Percentiles rank a stretch among this genome's conserved stretches.
phyloP scores from a whole-genome alignment of 176 grass and related monocot species.

The Panicum miliaceum region DNA sequence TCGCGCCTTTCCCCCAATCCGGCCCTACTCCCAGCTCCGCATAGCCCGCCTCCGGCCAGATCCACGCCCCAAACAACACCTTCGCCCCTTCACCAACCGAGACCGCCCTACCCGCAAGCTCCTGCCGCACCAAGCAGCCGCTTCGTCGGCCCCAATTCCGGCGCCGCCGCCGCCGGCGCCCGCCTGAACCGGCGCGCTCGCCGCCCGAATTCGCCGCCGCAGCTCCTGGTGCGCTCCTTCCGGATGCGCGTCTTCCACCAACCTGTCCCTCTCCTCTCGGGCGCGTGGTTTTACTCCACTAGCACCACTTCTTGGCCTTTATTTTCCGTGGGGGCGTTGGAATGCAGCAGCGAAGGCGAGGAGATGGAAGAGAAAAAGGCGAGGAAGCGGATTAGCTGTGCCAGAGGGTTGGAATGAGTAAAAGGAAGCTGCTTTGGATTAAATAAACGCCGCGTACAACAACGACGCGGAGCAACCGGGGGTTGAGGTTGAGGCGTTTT shows the following conservation, averaged over 20 bases:
- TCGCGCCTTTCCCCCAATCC: slow-evolving; percentile 45
- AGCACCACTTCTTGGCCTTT: slow-evolving; percentile 8
- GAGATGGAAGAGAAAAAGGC: not conserved
- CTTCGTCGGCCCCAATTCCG: slow-evolving; percentile 9
- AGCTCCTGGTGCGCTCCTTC: slow-evolving; percentile 37
- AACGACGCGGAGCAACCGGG: slow-evolving; percentile 8
- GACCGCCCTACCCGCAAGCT: slow-evolving; percentile 18
- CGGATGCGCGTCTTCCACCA: slow-evolving; percentile 31
- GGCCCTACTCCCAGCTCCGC: slow-evolving; percentile 26
- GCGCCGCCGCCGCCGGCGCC: not conserved
- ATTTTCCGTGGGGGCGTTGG: slow-evolving; percentile 32
- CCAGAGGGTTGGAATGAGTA: slow-evolving; percentile 45
- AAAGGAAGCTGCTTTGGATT: slow-evolving; percentile 54
- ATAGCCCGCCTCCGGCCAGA: slow-evolving; percentile 48
- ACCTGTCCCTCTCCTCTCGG: slow-evolving; percentile 5
- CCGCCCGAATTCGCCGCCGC: slow-evolving; percentile 38
- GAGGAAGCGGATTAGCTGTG: slow-evolving; percentile 63
- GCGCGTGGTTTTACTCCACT: slow-evolving; percentile 38
- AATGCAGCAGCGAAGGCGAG: slow-evolving; percentile 21
- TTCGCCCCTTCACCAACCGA: slow-evolving; percentile 7
- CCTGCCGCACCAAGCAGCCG: slow-evolving; percentile 2
- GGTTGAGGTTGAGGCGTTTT: not conserved
- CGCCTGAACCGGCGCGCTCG: slow-evolving; percentile 15
- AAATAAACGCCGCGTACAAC: slow-evolving; percentile 37
- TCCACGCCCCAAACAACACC: slow-evolving; percentile 42